Evolutionary conservation across 2,329 filamentous ascomycete species (phyloP), one percentile per base, ranked within the genome.

Genomic region (Elsinoe necatrix): DNA sequence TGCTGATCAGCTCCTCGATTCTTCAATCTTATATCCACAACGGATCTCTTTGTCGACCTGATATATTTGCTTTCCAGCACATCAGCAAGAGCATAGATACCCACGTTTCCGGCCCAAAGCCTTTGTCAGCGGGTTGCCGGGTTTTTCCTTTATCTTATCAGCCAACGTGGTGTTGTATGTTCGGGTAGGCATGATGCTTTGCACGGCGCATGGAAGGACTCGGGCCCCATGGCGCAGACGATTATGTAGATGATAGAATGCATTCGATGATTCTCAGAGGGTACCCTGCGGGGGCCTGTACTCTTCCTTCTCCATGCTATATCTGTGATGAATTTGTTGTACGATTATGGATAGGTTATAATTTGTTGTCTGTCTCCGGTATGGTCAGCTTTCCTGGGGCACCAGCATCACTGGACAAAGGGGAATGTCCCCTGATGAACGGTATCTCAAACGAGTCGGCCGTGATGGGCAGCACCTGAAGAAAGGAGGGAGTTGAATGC

Each of bases 271-370:
- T 52, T 37, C 18, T 52, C 48, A 52, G 48, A 52, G 48, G 48
- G 48, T 52, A 52, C 48, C 29, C 48, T 52, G 12, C 31, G 31
- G 48, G 29, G 48, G 34, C 48, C 48, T 52, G 48, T 52, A 52
- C 48, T 52, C 18, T 52, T 25, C 48, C 48, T 35, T 37, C 16
- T 11, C 11, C 47, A 8, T 29, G 12, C 14, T n/a, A 25, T 12
- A 3, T 31, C 2, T 48, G 43, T 27, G 29, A 31, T 31, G 29
- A 31, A 31, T 31, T 5, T n/a, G n/a, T n/a, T n/a, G n/a, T n/a
- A n/a, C n/a, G n/a, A n/a, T n/a, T n/a, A n/a, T n/a, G n/a, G n/a
- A n/a, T n/a, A n/a, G n/a, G n/a, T n/a, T n/a, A n/a, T n/a, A n/a
- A n/a, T n/a, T n/a, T n/a, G n/a, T n/a, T n/a, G n/a, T n/a, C n/a